These are phyloP conservation scores for Hysterium pulicare DNA, from an alignment of 2,329 filamentous ascomycete species.

Conservation along the genomic window DNA sequence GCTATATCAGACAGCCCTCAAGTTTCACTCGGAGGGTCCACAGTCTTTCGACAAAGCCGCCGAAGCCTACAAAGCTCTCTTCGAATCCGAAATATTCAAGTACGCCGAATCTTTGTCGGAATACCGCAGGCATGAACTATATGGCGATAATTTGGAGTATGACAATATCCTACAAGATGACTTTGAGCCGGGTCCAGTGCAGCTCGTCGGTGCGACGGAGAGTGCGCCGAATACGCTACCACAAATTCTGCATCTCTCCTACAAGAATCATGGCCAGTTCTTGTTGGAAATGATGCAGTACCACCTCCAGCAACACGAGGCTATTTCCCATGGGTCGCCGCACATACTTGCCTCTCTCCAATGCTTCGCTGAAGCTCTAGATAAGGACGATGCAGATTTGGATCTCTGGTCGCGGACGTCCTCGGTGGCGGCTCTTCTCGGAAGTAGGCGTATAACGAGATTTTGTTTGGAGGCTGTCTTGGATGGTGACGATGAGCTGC, in stretches of 20 bases:
- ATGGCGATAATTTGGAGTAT: constrained; percentile 42
- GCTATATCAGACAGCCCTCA: constrained; percentile 86
- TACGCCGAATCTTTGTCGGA: constrained; percentile 85
- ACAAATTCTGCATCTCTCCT: constrained; percentile 86
- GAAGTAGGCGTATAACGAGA: constrained; percentile 57
- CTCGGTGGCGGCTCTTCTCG: constrained; percentile 55
- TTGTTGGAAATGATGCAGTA: constrained; percentile 70
- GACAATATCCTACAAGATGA: constrained; percentile 40
- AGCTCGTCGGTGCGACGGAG: constrained; percentile 61
- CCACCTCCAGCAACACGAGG: constrained; percentile 35
- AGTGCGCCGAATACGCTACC: constrained; percentile 75
- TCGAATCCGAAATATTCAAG: constrained; percentile 89
- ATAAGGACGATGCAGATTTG: constrained; percentile 62
- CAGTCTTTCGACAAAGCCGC: constrained; percentile 71
- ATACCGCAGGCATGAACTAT: constrained; percentile 66
- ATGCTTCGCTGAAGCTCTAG: constrained; percentile 60
- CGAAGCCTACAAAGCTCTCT: constrained; percentile 78
- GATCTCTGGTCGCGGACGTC: constrained; percentile 62
- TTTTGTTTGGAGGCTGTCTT: constrained; percentile 63
- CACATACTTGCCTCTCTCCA: constrained; percentile 38
- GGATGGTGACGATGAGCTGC: constrained; percentile 57
- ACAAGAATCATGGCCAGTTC: constrained; percentile 95
- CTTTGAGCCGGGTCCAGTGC: constrained; percentile 40
- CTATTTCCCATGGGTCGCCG: constrained; percentile 26
- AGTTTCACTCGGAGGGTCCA: constrained; percentile 84